Percentiles rank a stretch among this genome's conserved stretches.
Conservation (phyloP, 225 moss, liverwort and hornwort genomes). For the Straminergon stramineum region DNA sequence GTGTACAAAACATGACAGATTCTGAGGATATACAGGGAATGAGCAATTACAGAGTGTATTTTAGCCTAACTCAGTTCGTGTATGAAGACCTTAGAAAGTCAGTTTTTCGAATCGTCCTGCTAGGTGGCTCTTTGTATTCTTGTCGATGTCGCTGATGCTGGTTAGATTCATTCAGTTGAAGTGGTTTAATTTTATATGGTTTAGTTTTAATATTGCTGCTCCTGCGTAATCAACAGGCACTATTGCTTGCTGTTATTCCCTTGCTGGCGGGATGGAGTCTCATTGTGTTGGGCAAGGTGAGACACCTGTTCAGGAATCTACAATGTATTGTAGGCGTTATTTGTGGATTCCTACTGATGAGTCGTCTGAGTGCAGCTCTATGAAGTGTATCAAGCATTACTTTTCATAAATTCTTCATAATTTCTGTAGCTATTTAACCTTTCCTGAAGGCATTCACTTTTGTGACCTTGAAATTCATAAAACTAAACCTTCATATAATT, state of each 20-base stretch:
- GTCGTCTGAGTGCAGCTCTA: not conserved
- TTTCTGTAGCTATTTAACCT: not conserved
- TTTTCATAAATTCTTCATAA: not conserved
- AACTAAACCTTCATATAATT: not conserved
- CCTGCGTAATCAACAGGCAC: conserved; percentile 36
- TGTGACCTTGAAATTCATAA: not conserved
- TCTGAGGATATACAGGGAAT: not conserved
- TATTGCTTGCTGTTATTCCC: conserved; percentile 39
- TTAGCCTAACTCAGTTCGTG: not conserved
- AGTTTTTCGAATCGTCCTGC: not conserved
- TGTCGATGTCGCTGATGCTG: not conserved
- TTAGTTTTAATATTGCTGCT: not conserved
- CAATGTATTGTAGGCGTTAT: not conserved
- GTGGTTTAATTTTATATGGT: not conserved
- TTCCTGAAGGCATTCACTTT: not conserved
- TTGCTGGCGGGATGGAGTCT: conserved; percentile 51
- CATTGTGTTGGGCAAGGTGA: conserved; percentile 53
- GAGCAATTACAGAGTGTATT: not conserved
- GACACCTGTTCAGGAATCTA: not conserved
- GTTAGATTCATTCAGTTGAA: not conserved
- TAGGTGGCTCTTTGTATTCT: not conserved
- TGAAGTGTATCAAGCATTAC: not conserved
- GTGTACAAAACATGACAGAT: not conserved
- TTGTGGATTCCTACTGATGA: not conserved
- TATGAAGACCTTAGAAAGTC: not conserved